phyloP scores from a whole-genome alignment of 148 eudicot genomes.

The Fagopyrum tataricum region DNA sequence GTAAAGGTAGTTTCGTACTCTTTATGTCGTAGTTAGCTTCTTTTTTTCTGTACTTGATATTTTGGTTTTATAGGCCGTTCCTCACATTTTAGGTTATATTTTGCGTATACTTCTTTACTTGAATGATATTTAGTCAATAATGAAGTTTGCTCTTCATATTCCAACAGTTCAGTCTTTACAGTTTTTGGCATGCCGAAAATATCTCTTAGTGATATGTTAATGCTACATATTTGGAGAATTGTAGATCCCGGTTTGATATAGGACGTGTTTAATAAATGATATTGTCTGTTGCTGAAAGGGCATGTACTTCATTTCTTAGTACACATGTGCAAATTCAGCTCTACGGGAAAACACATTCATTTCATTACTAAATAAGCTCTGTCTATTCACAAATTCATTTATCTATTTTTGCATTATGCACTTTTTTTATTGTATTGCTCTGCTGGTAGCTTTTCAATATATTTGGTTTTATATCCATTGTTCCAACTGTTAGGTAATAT shows the following conservation, averaged over 20 bases:
- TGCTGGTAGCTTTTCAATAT: not conserved
- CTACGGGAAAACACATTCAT: not conserved
- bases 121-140: not conserved
- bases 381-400: not conserved
- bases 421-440: not conserved
- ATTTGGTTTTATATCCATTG: not conserved
- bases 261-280: not conserved
- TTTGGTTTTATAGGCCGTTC: not conserved
- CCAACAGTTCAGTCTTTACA: not conserved
- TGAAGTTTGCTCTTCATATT: not conserved
- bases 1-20: constrained; percentile 88
- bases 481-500: not conserved
- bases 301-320: not conserved
- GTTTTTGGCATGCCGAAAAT: constrained; percentile 1
- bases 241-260: not conserved
- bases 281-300: not conserved
- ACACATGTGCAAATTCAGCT: not conserved
- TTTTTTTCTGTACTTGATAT: not conserved
- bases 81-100: not conserved
- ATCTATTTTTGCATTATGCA: not conserved
- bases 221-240: not conserved
- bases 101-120: not conserved
- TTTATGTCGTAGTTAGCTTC: constrained; percentile 30
- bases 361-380: not conserved
- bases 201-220: not conserved